A percentile compares a stretch with the other conserved stretches of the same genome.
phyloP scores from a whole-genome alignment of 148 eudicot genomes.

The Camellia sinensis region DNA sequence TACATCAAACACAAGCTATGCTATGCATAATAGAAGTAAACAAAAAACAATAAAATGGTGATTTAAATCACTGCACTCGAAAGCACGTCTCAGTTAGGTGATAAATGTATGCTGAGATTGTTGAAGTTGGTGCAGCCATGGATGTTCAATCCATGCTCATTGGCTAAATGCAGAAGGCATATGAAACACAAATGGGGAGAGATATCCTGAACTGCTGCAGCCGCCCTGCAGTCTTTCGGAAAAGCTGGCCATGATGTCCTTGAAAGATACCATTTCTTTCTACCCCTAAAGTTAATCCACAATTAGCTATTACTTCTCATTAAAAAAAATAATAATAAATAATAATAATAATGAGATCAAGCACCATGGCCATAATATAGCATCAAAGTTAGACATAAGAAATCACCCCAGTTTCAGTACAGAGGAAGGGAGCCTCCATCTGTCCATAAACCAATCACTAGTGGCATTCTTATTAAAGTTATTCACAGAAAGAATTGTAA shows the following conservation, averaged over 20 bases:
- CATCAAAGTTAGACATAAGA: background rate
- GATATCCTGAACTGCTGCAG: constrained; percentile 33
- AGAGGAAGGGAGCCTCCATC: no score
- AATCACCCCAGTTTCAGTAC: no score
- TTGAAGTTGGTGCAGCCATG: constrained; percentile 35
- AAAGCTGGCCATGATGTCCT: constrained; percentile 41
- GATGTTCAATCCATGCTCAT: constrained; percentile 44
- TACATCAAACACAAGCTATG: background rate
- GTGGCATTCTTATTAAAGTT: no score
- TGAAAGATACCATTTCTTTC: constrained; percentile 48
- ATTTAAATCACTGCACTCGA: background rate
- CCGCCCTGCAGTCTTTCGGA: constrained; percentile 43
- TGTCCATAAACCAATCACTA: no score
- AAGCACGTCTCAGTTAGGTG: background rate
- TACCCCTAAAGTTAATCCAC: constrained; percentile 12
- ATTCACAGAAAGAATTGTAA: no score
- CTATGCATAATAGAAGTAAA: background rate
- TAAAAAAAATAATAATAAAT: background rate
- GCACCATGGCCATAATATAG: background rate
- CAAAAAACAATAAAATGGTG: background rate
- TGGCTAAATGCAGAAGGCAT: constrained; percentile 49
- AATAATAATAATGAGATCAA: background rate
- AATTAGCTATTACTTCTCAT: background rate
- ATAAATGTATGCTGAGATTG: constrained; percentile 36
- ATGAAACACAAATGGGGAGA: constrained; percentile 64